Evolutionary conservation across 2,329 filamentous ascomycete genomes (phyloP).

Genomic region (Xylaria sp.): DNA sequence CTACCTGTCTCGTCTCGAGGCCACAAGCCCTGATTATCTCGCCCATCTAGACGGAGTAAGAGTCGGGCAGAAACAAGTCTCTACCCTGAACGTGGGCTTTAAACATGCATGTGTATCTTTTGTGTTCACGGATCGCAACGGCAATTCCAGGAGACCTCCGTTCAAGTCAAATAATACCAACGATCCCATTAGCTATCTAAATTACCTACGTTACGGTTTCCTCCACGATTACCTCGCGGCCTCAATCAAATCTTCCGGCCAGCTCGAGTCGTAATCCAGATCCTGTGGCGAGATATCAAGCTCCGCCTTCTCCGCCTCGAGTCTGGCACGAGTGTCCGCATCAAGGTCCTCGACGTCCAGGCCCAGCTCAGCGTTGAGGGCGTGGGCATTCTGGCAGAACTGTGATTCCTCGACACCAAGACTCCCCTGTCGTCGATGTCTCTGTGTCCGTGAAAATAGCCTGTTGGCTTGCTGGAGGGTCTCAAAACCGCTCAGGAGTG

Average conservation of each 20-base stretch:
- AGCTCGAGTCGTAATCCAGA: constrained; percentile 26
- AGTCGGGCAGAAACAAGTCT: too few species aligned
- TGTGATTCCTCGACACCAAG: background rate
- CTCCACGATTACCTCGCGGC: constrained; percentile 8
- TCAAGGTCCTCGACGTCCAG: constrained; percentile 19
- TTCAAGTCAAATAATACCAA: too few species aligned
- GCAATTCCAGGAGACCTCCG: too few species aligned
- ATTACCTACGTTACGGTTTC: too few species aligned
- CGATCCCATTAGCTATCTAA: too few species aligned
- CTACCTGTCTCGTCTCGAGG: too few species aligned
- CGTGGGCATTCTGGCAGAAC: constrained; percentile 7
- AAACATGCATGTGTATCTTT: too few species aligned
- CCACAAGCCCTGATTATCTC: too few species aligned
- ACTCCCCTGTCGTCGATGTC: constrained; percentile 5
- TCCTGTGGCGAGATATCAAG: constrained; percentile 24
- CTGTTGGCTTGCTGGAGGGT: constrained; percentile 47
- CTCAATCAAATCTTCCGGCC: constrained; percentile 11
- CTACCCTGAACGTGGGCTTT: too few species aligned
- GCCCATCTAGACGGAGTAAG: too few species aligned
- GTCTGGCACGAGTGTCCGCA: constrained; percentile 15
- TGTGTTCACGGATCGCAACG: too few species aligned
- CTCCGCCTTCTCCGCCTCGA: constrained; percentile 29
- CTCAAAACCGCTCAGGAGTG: constrained; percentile 50
- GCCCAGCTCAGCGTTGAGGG: constrained; percentile 15
- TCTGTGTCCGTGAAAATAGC: constrained; percentile 6